A percentile compares a stretch with the other conserved stretches of the same genome.
phyloP scores from a whole-genome alignment of 2,329 filamentous ascomycete species.

The Myrmaecium sp. region DNA sequence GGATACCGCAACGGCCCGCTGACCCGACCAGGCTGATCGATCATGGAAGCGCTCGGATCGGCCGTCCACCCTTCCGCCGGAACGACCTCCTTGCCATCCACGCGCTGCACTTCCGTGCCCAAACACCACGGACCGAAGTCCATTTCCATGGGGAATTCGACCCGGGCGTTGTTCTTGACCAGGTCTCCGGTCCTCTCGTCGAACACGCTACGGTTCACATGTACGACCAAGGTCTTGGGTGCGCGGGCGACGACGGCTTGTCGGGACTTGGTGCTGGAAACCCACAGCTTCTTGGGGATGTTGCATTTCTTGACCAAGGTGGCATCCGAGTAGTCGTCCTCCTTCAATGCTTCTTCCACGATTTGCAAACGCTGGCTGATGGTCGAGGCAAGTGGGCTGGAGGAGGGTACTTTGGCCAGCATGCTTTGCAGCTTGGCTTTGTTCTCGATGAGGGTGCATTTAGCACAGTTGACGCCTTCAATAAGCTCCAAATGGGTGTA shows the following conservation, averaged over 20 bases:
- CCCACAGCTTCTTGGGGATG: conserved; percentile 43
- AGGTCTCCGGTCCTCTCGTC: conserved; percentile 65
- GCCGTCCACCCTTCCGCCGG: conserved; percentile 51
- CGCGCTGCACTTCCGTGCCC: conserved; percentile 35
- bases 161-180: conserved; percentile 67
- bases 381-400: conserved; percentile 26
- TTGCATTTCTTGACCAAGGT: conserved; percentile 29
- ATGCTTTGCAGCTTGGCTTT: conserved; percentile 21
- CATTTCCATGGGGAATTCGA: conserved; percentile 57
- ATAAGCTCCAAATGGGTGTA: conserved; percentile 77
- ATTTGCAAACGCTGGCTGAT: conserved; percentile 40
- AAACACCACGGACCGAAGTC: conserved; percentile 77
- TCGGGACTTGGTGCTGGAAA: conserved; percentile 70
- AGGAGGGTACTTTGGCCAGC: conserved; percentile 4
- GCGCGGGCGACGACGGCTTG: conserved; percentile 74
- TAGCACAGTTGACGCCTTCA: conserved; percentile 76
- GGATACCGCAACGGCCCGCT: conserved; percentile 23
- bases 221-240: conserved; percentile 65
- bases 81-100: conserved; percentile 12
- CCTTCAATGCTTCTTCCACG: conserved; percentile 54
- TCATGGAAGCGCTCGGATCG: conserved; percentile 56
- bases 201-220: conserved; percentile 85
- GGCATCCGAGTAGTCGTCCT: conserved; percentile 57
- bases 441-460: conserved; percentile 60
- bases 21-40: conserved; percentile 33